Evolutionary conservation across 768 basidiomycete genomes (phyloP), one percentile per base, ranked within the genome.

Genomic region (Dictyophora rubrovolvata): DNA sequence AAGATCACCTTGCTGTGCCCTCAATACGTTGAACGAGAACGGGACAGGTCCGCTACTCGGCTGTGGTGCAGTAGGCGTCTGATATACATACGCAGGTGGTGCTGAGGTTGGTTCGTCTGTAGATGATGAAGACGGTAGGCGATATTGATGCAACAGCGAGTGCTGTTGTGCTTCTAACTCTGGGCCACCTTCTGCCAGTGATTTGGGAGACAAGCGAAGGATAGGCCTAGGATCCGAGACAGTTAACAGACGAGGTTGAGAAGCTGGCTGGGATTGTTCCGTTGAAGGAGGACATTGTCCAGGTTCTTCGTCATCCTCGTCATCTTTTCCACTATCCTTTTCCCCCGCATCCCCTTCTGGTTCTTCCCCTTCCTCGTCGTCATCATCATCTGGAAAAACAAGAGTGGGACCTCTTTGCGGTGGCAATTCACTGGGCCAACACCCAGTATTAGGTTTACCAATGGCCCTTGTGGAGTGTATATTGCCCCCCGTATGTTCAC

Each of bases 1-100:
- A 12, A 59, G 49, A 52, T 59, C 57, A n/a, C 57, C 57, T 22
- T 59, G 57, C 46, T 59, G 57, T 10, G 57, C 11, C 14, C 57
- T 48, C 34, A 59, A 37, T 34, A 59, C 57, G 36, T 59, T 59
- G 21, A 33, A 59, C 16, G 57, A 59, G 47, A 33, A 59, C 11
- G 48, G 16, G 2, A 51, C 48, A 59, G 57, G 57, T 22, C 57
- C 57, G 21, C 33, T 51, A 37, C 49, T 20, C 8, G 57, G 50
- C 18, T 59, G 57, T 5, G 57, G 50, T 42, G 9, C 17, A 20
- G 48, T 56, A 14, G 55, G 47, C 21, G 55, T 47, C 18, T 28
- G 18, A 23, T 49, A 49, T 16, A 35, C 18, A n/a, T 49, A 56
- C 16, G 22, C 47, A n/a, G 36, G 50, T 28, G 57, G 36, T 51